phyloP scores from a whole-genome alignment of 2,329 filamentous ascomycete genomes.

The Periconia digitata region DNA sequence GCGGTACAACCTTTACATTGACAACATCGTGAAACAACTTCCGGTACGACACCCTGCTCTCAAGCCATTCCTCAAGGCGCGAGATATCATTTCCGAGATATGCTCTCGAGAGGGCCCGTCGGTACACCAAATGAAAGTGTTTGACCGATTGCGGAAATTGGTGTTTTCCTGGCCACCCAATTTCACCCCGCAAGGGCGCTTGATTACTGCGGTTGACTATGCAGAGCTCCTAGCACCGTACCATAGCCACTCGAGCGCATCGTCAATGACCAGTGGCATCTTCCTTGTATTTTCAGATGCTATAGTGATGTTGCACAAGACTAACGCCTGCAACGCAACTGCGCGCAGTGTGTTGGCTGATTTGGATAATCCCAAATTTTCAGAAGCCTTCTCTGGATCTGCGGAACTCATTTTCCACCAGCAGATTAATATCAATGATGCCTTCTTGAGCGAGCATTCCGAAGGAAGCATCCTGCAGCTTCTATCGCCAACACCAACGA shows the following conservation, averaged over 20 bases:
- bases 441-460: slow-evolving; percentile 68
- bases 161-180: slow-evolving; percentile 75
- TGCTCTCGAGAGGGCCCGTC: slow-evolving; percentile 82
- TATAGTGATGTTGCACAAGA: slow-evolving; percentile 74
- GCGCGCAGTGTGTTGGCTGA: slow-evolving; percentile 81
- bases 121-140: slow-evolving; percentile 70
- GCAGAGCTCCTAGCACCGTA: slow-evolving; percentile 76
- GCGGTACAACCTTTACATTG: slow-evolving; percentile 92
- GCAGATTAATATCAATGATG: slow-evolving; percentile 68
- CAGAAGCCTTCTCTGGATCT: slow-evolving; percentile 33
- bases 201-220: slow-evolving; percentile 81
- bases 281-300: slow-evolving; percentile 84
- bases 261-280: slow-evolving; percentile 61
- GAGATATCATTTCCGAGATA: slow-evolving; percentile 93
- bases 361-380: slow-evolving; percentile 71
- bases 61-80: slow-evolving; percentile 78
- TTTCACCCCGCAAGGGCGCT: slow-evolving; percentile 72
- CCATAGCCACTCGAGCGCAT: slow-evolving; percentile 48
- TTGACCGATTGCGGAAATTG: slow-evolving; percentile 73
- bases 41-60: slow-evolving; percentile 85
- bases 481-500: slow-evolving; percentile 54
- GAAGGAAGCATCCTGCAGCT: slow-evolving; percentile 69
- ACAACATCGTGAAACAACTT: slow-evolving; percentile 86
- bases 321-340: slow-evolving; percentile 61
- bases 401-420: slow-evolving; percentile 74